A percentile compares a stretch with the other conserved stretches of the same genome.
phyloP scores from a whole-genome alignment of 176 grass and related monocot genomes.

The Ensete ventricosum region DNA sequence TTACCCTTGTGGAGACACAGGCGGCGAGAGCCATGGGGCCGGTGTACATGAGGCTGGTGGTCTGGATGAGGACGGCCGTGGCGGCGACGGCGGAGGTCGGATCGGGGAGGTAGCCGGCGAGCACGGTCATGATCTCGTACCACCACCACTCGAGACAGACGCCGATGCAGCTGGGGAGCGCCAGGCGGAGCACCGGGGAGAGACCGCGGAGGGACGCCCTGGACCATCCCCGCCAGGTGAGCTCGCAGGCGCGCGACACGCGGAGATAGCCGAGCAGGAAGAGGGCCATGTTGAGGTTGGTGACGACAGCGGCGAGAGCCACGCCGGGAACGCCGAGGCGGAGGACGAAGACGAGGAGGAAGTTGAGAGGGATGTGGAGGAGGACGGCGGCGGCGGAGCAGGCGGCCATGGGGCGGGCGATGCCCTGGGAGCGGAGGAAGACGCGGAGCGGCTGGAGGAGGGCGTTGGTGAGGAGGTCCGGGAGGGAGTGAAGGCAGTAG shows the following conservation, averaged over 20 bases:
- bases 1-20: slow-evolving; percentile 84
- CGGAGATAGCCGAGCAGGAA: slow-evolving; percentile 73
- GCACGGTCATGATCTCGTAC: slow-evolving; percentile 98
- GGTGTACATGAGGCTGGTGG: slow-evolving; percentile 97
- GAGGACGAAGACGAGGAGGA: slow-evolving; percentile 58
- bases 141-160: slow-evolving; percentile 99
- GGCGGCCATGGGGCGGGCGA: slow-evolving; percentile 81
- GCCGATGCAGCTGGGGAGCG: slow-evolving; percentile 73
- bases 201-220: slow-evolving; percentile 28
- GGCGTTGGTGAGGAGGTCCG: slow-evolving; percentile 58
- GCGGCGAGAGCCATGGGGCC: slow-evolving; percentile 88
- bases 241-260: slow-evolving; percentile 43
- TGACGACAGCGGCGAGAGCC: slow-evolving; percentile 63
- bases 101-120: slow-evolving; percentile 72
- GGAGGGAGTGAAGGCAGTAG: slow-evolving; percentile 63
- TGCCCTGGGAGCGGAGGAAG: slow-evolving; percentile 85
- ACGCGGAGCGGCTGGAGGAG: slow-evolving; percentile 89
- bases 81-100: slow-evolving; percentile 77
- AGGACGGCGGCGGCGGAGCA: slow-evolving; percentile 74
- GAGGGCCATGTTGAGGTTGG: slow-evolving; percentile 92
- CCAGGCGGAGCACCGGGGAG: slow-evolving; percentile 49
- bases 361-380: slow-evolving; percentile 80
- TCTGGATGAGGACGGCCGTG: slow-evolving; percentile 91
- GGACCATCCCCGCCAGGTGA: slow-evolving; percentile 67
- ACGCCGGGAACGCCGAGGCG: slow-evolving; percentile 77